Conservation (phyloP, 257 asterid species). For the Solanum chiquidenum region DNA sequence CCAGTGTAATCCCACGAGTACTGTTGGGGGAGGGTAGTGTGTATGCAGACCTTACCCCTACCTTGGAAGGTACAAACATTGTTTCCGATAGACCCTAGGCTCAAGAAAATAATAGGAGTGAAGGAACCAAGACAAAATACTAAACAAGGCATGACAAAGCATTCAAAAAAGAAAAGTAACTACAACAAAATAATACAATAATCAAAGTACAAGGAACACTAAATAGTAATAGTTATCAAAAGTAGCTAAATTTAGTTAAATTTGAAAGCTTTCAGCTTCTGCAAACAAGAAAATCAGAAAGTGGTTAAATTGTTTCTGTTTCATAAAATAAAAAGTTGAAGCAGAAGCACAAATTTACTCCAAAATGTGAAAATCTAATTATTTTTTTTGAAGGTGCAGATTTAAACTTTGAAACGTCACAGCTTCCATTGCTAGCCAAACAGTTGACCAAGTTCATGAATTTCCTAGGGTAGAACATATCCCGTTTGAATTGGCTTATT, state of each 20-base stretch:
- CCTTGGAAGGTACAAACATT: not conserved
- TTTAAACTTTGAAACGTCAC: not conserved
- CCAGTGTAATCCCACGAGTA: not conserved
- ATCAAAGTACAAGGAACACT: not conserved
- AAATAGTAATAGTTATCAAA: not conserved
- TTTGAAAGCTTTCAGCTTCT: not conserved
- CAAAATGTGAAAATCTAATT: not conserved
- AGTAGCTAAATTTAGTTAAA: not conserved
- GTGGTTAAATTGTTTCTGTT: not conserved
- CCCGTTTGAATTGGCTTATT: not conserved
- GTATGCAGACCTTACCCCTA: not conserved
- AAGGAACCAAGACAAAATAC: not conserved
- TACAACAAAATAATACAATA: not conserved
- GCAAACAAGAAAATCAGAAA: not conserved
- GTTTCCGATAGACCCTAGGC: not conserved
- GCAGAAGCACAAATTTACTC: not conserved
- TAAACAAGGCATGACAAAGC: not conserved
- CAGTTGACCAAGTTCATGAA: not conserved
- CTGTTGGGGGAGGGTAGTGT: not conserved
- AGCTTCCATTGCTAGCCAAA: not conserved
- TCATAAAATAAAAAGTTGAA: not conserved
- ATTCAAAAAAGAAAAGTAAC: not conserved
- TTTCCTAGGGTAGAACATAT: not conserved
- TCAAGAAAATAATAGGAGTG: not conserved
- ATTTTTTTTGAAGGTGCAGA: not conserved